Conservation (phyloP, 108 stramenopile genomes). For the Fistulifera pelliculosa region DNA sequence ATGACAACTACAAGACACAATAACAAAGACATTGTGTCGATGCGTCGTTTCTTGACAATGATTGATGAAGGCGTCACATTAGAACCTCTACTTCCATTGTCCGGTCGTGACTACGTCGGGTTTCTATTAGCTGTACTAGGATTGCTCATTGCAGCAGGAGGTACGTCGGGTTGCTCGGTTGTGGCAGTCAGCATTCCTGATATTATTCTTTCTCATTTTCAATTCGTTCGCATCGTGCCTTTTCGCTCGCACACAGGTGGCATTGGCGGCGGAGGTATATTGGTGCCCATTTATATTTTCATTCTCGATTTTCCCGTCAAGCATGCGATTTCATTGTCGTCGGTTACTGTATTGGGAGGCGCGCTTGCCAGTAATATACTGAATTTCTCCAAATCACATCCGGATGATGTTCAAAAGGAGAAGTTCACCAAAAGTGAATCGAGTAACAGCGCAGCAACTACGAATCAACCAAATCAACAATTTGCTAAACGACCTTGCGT, state of each 20-base stretch:
- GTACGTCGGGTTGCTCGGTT: conserved; percentile 27
- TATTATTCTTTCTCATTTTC: not conserved
- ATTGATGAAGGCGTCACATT: not conserved
- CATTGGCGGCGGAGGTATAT: conserved; percentile 84
- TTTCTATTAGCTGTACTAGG: conserved; percentile 40
- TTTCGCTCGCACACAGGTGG: conserved; percentile 26
- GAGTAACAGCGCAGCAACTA: no score
- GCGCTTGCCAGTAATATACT: conserved; percentile 74
- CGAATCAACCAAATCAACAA: not conserved
- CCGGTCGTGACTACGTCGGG: conserved; percentile 35
- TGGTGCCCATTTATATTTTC: conserved; percentile 91
- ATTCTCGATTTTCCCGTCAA: conserved; percentile 77
- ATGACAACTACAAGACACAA: no score
- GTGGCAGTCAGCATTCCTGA: not conserved
- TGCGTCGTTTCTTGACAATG: no score
- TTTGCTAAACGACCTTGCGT: conserved; percentile 77
- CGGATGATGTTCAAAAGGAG: conserved; percentile 7
- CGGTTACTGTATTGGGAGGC: conserved; percentile 90
- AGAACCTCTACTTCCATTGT: conserved; percentile 37
- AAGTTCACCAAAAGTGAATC: no score
- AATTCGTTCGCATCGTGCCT: not conserved
- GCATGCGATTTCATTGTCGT: conserved; percentile 85
- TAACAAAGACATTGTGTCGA: no score
- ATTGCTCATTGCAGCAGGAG: conserved; percentile 58
- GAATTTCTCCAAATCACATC: conserved; percentile 84